These are phyloP conservation scores for Beauveria australis DNA, from an alignment of 2,329 filamentous ascomycete genomes.

Conservation along the genomic window DNA sequence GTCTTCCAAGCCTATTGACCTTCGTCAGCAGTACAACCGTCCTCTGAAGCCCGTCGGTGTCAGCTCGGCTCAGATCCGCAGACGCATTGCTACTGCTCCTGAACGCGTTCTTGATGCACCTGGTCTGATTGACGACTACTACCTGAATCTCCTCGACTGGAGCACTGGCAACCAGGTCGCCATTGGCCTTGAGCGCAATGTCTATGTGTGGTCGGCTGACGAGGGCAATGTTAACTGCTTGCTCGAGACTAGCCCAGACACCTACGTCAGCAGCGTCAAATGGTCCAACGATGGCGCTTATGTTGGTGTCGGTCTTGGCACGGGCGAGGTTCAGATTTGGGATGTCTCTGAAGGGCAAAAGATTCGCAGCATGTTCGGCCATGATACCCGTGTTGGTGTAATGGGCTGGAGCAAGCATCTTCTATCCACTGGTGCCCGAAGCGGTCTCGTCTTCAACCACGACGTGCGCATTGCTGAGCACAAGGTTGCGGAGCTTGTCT, in stretches of 20 bases:
- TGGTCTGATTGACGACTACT: constrained; percentile 95
- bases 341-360: constrained; percentile 92
- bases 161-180: constrained; percentile 96
- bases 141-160: constrained; percentile 98
- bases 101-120: constrained; percentile 95
- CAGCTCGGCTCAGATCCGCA: constrained; percentile 75
- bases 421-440: constrained; percentile 88
- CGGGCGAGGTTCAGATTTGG: constrained; percentile 98
- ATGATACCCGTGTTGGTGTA: constrained; percentile 91
- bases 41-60: constrained; percentile 73
- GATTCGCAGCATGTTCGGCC: constrained; percentile 96
- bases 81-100: constrained; percentile 86
- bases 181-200: constrained; percentile 91
- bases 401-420: constrained; percentile 99
- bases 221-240: constrained; percentile 83
- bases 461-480: constrained; percentile 96
- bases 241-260: constrained; percentile 79
- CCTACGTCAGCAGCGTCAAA: constrained; percentile 96
- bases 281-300: constrained; percentile 98
- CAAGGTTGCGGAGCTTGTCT: constrained; percentile 95
- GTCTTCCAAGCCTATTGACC: constrained; percentile 95
- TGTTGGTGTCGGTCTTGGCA: constrained; percentile 87
- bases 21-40: constrained; percentile 95
- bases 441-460: constrained; percentile 95
- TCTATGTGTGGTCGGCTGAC: constrained; percentile 98